A percentile compares a stretch with the other conserved stretches of the same genome.
Conservation (phyloP, 176 grass and related monocot species). For the Raddia distichophylla region DNA sequence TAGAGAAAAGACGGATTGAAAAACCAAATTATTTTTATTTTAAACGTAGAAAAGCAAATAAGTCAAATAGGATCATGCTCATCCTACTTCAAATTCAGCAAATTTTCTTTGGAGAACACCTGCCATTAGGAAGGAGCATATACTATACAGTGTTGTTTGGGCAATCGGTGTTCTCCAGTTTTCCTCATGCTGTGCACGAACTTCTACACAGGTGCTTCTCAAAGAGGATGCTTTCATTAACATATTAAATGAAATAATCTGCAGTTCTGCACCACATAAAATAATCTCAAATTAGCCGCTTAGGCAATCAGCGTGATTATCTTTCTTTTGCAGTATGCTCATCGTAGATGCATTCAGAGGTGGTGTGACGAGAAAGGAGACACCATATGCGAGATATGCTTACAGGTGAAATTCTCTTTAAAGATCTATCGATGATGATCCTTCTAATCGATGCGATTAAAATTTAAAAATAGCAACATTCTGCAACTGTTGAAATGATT, state of each 20-base stretch:
- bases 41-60: no score
- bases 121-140: background rate
- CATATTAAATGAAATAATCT: no score
- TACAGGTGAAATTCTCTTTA: slow-evolving; percentile 56
- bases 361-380: slow-evolving; percentile 95
- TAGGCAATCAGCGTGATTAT: background rate
- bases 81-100: slow-evolving; percentile 3
- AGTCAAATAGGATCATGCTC: background rate
- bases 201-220: background rate
- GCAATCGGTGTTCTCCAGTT: background rate
- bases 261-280: no score
- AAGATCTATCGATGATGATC: background rate
- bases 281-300: background rate
- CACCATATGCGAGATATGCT: slow-evolving; percentile 87
- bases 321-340: slow-evolving; percentile 58
- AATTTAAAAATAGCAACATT: no score
- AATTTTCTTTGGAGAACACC: background rate
- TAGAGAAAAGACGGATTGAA: no score
- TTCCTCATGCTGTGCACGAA: background rate
- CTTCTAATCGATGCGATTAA: background rate
- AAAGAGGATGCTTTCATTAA: background rate
- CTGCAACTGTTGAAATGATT: background rate
- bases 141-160: background rate
- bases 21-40: no score
- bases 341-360: slow-evolving; percentile 71